phyloP scores from a whole-genome alignment of 163 green algal species.

The Prototheca wickerhamii region DNA sequence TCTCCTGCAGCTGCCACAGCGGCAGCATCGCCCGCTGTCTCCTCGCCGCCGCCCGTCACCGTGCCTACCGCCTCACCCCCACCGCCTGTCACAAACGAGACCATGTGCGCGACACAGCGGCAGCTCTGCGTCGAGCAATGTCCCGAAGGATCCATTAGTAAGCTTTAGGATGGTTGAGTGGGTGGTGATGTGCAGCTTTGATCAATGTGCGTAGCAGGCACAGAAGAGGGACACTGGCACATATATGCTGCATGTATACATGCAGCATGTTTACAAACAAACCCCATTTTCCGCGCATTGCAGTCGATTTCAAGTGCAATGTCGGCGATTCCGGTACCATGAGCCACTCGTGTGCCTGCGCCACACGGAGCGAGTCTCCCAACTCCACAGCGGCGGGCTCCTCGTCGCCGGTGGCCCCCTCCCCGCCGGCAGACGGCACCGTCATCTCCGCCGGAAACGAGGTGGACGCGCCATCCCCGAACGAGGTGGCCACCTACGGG shows the following conservation, averaged over 20 bases:
- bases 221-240: neutral
- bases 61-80: neutral
- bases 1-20: too few species aligned
- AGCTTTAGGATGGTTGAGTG: neutral
- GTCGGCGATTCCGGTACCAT: neutral
- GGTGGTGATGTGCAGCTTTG: neutral
- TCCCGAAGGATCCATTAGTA: neutral
- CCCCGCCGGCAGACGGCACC: too few species aligned
- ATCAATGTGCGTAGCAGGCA: too few species aligned
- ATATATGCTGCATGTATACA: too few species aligned
- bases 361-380: neutral
- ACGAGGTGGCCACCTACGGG: too few species aligned
- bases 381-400: neutral
- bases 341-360: constrained; percentile 1
- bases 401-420: neutral
- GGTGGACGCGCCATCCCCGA: too few species aligned
- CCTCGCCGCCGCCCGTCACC: neutral
- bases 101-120: neutral
- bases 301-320: constrained; percentile 1
- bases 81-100: neutral
- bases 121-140: neutral
- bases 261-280: neutral
- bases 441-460: too few species aligned
- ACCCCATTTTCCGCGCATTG: neutral
- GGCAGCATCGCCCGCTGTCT: too few species aligned